Evolutionary conservation across 2,329 filamentous ascomycete genomes (phyloP), one percentile per base, ranked within the genome.

Genomic region (Fusarium multiceps): DNA sequence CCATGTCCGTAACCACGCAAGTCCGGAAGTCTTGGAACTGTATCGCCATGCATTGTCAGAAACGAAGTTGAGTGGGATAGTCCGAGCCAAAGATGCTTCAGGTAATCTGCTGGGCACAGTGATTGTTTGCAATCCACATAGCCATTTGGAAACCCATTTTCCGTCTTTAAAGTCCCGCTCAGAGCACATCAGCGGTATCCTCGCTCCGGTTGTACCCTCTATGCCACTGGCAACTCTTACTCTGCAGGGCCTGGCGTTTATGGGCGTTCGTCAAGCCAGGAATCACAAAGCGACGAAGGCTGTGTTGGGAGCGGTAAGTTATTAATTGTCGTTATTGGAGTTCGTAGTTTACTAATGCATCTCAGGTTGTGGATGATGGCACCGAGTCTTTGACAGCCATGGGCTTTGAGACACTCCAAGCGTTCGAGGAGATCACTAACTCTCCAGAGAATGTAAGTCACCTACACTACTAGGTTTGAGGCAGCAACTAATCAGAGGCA

Each of bases 241-340:
- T 63, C 75, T 89, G 16, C 93, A 97, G 80, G 93, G 93, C 0
- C 80, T 97, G 68, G 91, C 93, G 16, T 80, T 97, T 66, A 88
- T 97, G 81, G 93, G 92, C 1, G 89, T 96, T 74, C 88, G 92
- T 60, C 93, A 96, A 80, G 92, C 93, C 78, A 95, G 94, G 79
- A 88, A 88, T 72, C 88, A 94, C 76, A 92, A 92, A 66, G 90
- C 91, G 54, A 87, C 87, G 69, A 89, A 89, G 63, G 92, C 91
- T 55, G 83, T 97, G 48, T 80, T 97, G 61, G 93, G 93, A 78
- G 94, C 92, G 88, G 93, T 96, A 82, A 84, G 90, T 51, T 13
- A 13, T 20, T 4, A 1, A 14, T n/a, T 6, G 1, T 14, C 14
- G 16, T 7, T 11, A n/a, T 14, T 7, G 11, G 10, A 9, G 3